A percentile compares a stretch with the other conserved stretches of the same genome.
These are phyloP conservation scores for Toxicodendron radicans DNA, from an alignment of 345 rosid genomes.

Conservation along the genomic window DNA sequence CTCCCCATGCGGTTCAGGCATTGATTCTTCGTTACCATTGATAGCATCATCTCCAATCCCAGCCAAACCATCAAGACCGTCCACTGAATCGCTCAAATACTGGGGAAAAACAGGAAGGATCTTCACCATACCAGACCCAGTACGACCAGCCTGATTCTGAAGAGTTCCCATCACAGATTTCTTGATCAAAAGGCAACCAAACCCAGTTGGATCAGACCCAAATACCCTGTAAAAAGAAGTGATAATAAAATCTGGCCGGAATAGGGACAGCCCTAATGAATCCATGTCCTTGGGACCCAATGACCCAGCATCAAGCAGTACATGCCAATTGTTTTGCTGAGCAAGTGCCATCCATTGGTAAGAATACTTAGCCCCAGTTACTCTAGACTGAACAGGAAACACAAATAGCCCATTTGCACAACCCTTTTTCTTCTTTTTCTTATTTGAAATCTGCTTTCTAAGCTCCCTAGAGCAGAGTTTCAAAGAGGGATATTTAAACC, in stretches of 20 bases:
- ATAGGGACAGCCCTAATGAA: constrained; percentile 77
- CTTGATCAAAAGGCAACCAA: constrained; percentile 85
- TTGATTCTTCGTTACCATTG: constrained; percentile 39
- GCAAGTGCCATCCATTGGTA: constrained; percentile 91
- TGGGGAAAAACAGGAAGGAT: constrained; percentile 67
- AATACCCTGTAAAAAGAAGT: constrained; percentile 77
- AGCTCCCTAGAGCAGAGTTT: constrained; percentile 83
- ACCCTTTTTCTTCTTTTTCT: constrained; percentile 80
- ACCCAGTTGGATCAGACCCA: constrained; percentile 80
- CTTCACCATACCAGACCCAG: constrained; percentile 79
- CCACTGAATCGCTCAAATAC: constrained; percentile 73
- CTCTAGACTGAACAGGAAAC: constrained; percentile 87
- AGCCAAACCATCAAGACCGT: constrained; percentile 57
- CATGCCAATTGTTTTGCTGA: constrained; percentile 86
- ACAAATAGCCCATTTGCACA: constrained; percentile 77
- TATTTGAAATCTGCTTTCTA: constrained; percentile 65
- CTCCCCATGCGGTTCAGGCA: constrained; percentile 38
- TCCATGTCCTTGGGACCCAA: constrained; percentile 93
- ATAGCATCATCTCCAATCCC: constrained; percentile 45
- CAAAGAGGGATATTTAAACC: constrained; percentile 90
- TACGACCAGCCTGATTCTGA: constrained; percentile 60
- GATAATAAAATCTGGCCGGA: constrained; percentile 84
- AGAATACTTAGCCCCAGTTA: constrained; percentile 81
- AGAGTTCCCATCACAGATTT: constrained; percentile 77
- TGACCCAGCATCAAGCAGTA: constrained; percentile 77